Evolutionary conservation across 2,329 filamentous ascomycete genomes (phyloP).

Genomic region (Neofusicoccum parvum): DNA sequence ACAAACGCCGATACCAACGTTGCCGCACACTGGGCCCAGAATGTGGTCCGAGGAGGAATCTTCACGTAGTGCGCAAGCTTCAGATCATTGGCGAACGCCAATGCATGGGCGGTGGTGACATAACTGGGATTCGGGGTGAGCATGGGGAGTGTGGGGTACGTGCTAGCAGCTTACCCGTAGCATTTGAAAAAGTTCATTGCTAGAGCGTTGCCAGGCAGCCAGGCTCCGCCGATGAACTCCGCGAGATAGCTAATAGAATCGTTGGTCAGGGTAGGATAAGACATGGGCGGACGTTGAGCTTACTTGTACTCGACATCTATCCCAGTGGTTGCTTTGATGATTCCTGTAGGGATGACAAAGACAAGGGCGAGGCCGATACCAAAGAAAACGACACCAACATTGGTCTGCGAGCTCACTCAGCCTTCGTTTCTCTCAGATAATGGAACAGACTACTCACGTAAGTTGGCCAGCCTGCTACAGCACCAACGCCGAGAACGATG

Average conservation of each 20-base stretch:
- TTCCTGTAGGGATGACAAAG: slow-evolving; percentile 56
- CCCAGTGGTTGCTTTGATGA: slow-evolving; percentile 58
- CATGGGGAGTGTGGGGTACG: not conserved
- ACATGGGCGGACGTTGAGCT: no score
- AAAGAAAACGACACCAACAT: slow-evolving; percentile 55
- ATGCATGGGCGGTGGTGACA: slow-evolving; percentile 23
- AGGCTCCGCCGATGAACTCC: slow-evolving; percentile 39
- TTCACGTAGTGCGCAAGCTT: slow-evolving; percentile 55
- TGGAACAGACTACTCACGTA: slow-evolving; percentile 29
- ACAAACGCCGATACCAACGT: slow-evolving; percentile 68
- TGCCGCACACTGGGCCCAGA: slow-evolving; percentile 66
- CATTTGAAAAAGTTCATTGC: slow-evolving; percentile 24
- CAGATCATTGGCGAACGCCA: slow-evolving; percentile 26
- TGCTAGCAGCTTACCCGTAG: slow-evolving; percentile 24
- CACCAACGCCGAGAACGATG: slow-evolving; percentile 46
- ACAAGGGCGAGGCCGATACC: slow-evolving; percentile 53
- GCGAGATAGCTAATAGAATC: slow-evolving; percentile 49
- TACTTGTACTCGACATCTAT: slow-evolving; percentile 50
- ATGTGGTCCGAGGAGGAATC: slow-evolving; percentile 68
- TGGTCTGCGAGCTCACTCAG: slow-evolving; percentile 34
- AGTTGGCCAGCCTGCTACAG: slow-evolving; percentile 53
- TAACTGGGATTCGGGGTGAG: not conserved
- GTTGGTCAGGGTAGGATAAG: not conserved
- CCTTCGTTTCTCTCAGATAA: not conserved
- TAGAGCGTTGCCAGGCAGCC: slow-evolving; percentile 23